Conservation (phyloP, 2,329 filamentous ascomycete species). For the Lecanoromycetidae sp. region DNA sequence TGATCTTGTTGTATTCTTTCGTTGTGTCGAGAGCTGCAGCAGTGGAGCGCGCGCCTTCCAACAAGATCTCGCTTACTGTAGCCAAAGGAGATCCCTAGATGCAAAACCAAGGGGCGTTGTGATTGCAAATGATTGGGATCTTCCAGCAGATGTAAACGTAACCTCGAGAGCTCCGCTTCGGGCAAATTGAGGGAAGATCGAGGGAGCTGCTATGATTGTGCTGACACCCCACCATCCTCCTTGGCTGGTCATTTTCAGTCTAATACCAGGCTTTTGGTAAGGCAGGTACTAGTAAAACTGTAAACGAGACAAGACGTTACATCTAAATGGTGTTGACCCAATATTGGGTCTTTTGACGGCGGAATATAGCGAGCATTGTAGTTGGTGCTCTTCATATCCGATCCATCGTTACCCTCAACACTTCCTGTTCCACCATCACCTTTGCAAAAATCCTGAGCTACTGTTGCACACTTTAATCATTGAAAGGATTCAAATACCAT, state of each 20-base stretch:
- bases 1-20: background rate
- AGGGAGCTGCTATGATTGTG: background rate
- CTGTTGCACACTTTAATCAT: background rate
- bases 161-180: background rate
- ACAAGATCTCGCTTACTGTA: no score
- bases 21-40: background rate
- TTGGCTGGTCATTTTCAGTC: background rate
- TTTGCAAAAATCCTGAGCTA: background rate
- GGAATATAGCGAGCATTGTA: constrained; percentile 9
- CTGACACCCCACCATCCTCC: constrained; percentile 11
- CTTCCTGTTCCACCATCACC: background rate
- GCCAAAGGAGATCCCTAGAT: no score
- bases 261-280: constrained; percentile 3
- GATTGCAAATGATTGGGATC: background rate
- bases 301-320: constrained; percentile 13
- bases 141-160: background rate
- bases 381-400: constrained; percentile 14
- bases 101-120: background rate
- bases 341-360: constrained; percentile 3
- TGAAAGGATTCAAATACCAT: constrained; percentile 3
- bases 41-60: background rate
- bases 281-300: constrained; percentile 1
- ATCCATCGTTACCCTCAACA: constrained; percentile 9
- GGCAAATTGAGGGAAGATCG: constrained; percentile 4
- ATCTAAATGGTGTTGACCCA: constrained; percentile 4